Base-by-base conservation (phyloP, 306 rosid genomes). In the Vigna unguiculata region DNA sequence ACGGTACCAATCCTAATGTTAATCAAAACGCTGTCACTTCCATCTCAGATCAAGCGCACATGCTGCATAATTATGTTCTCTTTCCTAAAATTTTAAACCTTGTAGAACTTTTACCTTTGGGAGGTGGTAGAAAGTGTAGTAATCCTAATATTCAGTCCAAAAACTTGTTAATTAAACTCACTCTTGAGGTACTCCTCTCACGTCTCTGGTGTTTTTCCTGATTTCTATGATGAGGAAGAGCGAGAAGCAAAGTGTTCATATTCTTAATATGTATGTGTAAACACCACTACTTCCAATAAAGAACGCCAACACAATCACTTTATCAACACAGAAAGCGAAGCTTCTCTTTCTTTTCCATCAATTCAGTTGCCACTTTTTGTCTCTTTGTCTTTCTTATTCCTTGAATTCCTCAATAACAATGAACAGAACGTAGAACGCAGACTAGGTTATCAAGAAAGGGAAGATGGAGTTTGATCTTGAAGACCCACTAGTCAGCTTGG, bases 401-500 rank as follows among this genome's bases (percentile, higher is more conserved):
- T 83, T 86, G 74, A 80, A 74, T 52, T 61, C 71, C 77, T 55
- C 71, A 75, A 40, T 64, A 40, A 20, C 72, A 61, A 60, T 36
- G 30, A 71, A 55, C 55, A 85, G 34, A 63, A 28, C 41, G 20
- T 28, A 32, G 63, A 71, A 78, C 53, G 30, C 61, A 51, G 20
- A 41, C 47, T 34, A 15, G 65, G 59, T 36, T 43, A 78, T 38
- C 52, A 48, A 68, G 45, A 61, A 67, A 54, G 15, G 28, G 36
- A 58, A 80, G 34, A 92, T 92, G 96, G 90, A 87, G 77, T 87
- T 90, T 81, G 86, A 84, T 86, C 87, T 84, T 79, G 83, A 81
- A 79, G 82, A 90, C 75, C 87, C 92, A 30, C 59, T 86, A 20
- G 68, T 81, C 73, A 78, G 63, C 81, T 79, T 87, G 79, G 78